Base-by-base conservation (phyloP, 257 asterid species). In the Lycium barbarum region DNA sequence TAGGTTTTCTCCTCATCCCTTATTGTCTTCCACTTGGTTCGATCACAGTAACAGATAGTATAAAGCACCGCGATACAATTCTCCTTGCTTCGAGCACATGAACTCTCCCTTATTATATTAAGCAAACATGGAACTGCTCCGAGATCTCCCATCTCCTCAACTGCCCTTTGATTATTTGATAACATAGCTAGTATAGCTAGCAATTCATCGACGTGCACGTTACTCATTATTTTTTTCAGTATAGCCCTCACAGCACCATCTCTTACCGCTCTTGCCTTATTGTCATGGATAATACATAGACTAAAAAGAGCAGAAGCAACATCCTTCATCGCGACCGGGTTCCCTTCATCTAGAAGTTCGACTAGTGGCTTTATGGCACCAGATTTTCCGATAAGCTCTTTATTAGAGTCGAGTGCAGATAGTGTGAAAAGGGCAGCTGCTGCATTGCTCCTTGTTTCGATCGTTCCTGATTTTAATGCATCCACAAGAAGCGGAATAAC, bases 351-450 rank as follows among this genome's bases (percentile, higher is more conserved):
- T 84, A 96, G 81, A 22, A 96, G 91, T 43, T 90, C 91, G 12
- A 94, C 88, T 3, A 96, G 89, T 6, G 98, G 98, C 67, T 88
- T 91, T 66, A 96, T 43, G 7, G 96, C 98, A 63, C 94, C 96
- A 1, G 90, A 87, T 87, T 92, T 93, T 14, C 99, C 99, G 0
- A 96, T 92, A 6, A 94, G 90, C 6, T 79, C 92, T 85, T 94
- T 96, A 80, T 96, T 96, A 4, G 98, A 90, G 78, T 94, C 95
- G 26, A 93, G 92, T n/a, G 98, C 97, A 0, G 96, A 90, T 58
- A 96, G 81, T 5, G 98, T 92, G 89, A 96, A 96, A 66, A 96
- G 92, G 47, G 99, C 92, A 9, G 99, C 99, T 3, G 99, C 98
- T 17, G 99, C 98, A 86, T 97, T 97, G 88, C 94, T 92, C 89